Conservation (phyloP, 768 basidiomycete genomes). For the Termitomyces sp. region DNA sequence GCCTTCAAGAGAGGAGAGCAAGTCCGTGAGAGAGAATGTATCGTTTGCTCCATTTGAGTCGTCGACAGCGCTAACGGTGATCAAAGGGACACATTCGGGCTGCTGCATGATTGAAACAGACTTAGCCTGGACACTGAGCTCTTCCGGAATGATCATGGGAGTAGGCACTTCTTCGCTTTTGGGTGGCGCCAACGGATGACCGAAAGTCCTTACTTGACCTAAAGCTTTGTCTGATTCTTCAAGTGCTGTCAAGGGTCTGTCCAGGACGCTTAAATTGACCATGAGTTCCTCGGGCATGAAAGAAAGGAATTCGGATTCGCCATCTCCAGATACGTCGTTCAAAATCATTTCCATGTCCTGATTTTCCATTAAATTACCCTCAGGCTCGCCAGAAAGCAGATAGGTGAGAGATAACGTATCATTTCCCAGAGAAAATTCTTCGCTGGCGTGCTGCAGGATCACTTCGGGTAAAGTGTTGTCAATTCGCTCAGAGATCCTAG, state of each 20-base stretch:
- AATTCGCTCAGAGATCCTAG: not conserved
- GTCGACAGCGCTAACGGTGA: not conserved
- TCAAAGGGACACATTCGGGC: not conserved
- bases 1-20: not conserved
- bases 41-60: not conserved
- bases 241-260: too few relatives aligned
- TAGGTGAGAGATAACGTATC: not conserved
- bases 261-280: not conserved
- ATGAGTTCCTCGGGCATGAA: not conserved
- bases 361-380: not conserved
- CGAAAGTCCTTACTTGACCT: not conserved
- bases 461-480: not conserved
- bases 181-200: too few relatives aligned
- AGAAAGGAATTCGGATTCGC: not conserved
- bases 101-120: not conserved
- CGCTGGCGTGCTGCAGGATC: not conserved
- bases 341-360: not conserved
- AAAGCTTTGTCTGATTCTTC: not conserved
- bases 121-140: not conserved
- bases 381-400: not conserved
- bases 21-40: conserved; percentile 1
- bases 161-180: not conserved
- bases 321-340: not conserved
- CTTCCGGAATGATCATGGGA: not conserved
- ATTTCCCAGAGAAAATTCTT: not conserved